Conservation (phyloP, 768 basidiomycete species). For the Astraeus odoratus region DNA sequence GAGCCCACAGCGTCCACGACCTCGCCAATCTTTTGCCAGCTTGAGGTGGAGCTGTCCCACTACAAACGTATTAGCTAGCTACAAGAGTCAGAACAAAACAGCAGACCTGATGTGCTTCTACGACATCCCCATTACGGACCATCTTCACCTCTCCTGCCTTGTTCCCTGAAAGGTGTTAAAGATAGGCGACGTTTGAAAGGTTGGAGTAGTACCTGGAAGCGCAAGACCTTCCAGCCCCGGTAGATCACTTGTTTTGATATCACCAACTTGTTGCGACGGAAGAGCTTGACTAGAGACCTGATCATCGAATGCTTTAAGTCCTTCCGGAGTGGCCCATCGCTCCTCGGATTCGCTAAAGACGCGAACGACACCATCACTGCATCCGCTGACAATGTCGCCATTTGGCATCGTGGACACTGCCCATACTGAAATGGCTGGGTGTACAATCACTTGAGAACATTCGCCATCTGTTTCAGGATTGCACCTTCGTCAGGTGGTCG, state of each 20-base stretch:
- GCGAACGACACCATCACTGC: constrained; percentile 82
- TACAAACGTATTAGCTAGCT: constrained; percentile 25
- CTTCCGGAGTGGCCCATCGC: constrained; percentile 62
- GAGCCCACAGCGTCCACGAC: constrained; percentile 93
- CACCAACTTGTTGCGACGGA: constrained; percentile 82
- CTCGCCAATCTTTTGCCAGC: constrained; percentile 93
- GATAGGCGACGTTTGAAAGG: neutral
- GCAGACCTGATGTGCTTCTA: constrained; percentile 86
- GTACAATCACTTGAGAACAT: constrained; percentile 80
- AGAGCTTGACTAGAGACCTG: constrained; percentile 72
- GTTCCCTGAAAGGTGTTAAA: constrained; percentile 47
- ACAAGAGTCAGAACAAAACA: neutral
- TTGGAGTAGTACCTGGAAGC: constrained; percentile 46
- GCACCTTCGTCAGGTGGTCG: neutral
- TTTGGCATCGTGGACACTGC: constrained; percentile 81
- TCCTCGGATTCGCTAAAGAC: constrained; percentile 74
- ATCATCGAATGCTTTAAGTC: constrained; percentile 65
- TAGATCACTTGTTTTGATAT: constrained; percentile 87
- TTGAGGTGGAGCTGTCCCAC: constrained; percentile 69
- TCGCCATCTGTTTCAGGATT: constrained; percentile 65
- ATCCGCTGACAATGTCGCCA: constrained; percentile 87
- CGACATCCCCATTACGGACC: constrained; percentile 70
- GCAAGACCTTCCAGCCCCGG: constrained; percentile 78
- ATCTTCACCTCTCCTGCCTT: constrained; percentile 93
- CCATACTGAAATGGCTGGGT: constrained; percentile 98